These are phyloP conservation scores for Picocystis salinarum DNA, from an alignment of 139 green algal species.

Conservation along the genomic window DNA sequence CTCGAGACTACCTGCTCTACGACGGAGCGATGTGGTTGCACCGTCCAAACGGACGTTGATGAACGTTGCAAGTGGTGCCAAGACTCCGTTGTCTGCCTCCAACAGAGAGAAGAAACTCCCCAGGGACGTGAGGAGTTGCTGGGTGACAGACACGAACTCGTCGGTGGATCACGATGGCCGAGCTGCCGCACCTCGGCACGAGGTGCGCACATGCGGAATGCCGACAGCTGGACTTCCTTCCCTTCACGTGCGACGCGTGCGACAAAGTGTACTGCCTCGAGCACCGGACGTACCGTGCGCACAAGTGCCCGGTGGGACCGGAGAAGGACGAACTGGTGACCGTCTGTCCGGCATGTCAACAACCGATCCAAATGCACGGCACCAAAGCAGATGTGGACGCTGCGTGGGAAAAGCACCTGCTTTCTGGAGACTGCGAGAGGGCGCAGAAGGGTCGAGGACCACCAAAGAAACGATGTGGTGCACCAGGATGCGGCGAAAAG, in stretches of 20 bases:
- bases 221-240: slow-evolving; percentile 48
- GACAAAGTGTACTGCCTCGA: slow-evolving; percentile 35
- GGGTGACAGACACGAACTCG: too few species aligned
- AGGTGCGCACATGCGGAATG: slow-evolving; percentile 34
- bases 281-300: slow-evolving; percentile 27
- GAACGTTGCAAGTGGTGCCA: too few species aligned
- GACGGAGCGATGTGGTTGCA: too few species aligned
- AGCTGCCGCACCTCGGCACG: slow-evolving; percentile 25
- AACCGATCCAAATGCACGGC: slow-evolving; percentile 12
- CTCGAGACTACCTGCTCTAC: too few species aligned
- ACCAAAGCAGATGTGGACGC: slow-evolving; percentile 23
- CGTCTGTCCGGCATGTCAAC: slow-evolving; percentile 59
- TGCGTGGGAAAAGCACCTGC: slow-evolving; percentile 22
- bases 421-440: slow-evolving; percentile 29
- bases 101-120: too few species aligned
- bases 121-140: too few species aligned
- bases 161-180: slow-evolving; percentile 18
- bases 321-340: slow-evolving; percentile 15
- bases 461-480: slow-evolving; percentile 32
- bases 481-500: slow-evolving; percentile 36
- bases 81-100: too few species aligned
- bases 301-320: slow-evolving; percentile 23
- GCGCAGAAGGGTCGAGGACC: not conserved
- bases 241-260: slow-evolving; percentile 45
- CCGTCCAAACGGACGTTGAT: too few species aligned